A percentile compares a stretch with the other conserved stretches of the same genome.
These are phyloP conservation scores for Leptographium wingfieldii DNA, from an alignment of 2,329 filamentous ascomycete species.

Conservation along the genomic window DNA sequence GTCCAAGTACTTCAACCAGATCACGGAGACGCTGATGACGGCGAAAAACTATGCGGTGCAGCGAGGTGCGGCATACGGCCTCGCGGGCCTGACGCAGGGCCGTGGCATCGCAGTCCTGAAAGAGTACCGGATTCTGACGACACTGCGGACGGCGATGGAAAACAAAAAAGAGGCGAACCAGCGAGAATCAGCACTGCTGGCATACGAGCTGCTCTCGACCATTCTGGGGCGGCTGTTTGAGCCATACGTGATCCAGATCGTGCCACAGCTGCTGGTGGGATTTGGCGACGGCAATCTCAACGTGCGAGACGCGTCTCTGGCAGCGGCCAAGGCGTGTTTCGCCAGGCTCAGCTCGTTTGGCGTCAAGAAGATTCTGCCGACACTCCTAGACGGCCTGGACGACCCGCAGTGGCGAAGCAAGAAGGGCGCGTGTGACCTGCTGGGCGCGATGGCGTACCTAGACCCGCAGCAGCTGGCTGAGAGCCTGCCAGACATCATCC, in stretches of 20 bases:
- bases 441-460: constrained; percentile 97
- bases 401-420: constrained; percentile 97
- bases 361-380: constrained; percentile 88
- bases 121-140: constrained; percentile 76
- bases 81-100: constrained; percentile 83
- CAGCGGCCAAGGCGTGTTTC: constrained; percentile 90
- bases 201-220: constrained; percentile 79
- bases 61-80: constrained; percentile 85
- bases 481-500: constrained; percentile 92
- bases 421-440: constrained; percentile 89
- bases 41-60: constrained; percentile 88
- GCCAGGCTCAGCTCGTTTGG: constrained; percentile 87
- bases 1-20: constrained; percentile 64
- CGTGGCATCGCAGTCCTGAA: constrained; percentile 69
- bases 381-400: constrained; percentile 79
- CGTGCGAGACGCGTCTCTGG: constrained; percentile 84
- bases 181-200: constrained; percentile 76
- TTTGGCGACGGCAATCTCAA: constrained; percentile 84
- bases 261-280: constrained; percentile 75
- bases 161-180: constrained; percentile 90
- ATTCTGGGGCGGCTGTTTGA: constrained; percentile 85
- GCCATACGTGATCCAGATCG: constrained; percentile 90
- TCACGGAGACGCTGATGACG: constrained; percentile 70
- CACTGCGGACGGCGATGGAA: constrained; percentile 70
- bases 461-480: constrained; percentile 88